A percentile compares a stretch with the other conserved stretches of the same genome.
Conservation (phyloP, 2,329 filamentous ascomycete species). For the Beauveria varroae region DNA sequence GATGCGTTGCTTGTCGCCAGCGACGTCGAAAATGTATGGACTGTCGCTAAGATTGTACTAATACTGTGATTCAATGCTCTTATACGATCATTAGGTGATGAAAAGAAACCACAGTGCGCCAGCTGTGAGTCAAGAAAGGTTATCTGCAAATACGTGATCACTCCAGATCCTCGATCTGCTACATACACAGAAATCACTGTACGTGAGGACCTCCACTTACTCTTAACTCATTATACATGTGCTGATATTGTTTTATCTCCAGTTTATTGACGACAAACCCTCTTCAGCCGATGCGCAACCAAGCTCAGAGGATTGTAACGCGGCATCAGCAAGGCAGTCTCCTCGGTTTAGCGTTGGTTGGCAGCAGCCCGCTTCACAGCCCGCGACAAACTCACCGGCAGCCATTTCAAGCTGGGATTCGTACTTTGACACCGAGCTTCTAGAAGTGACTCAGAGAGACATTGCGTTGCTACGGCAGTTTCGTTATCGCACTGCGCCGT, state of each 20-base stretch:
- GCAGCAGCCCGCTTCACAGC: not conserved
- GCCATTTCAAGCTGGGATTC: conserved; percentile 14
- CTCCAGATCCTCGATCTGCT: not conserved
- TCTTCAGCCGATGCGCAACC: not conserved
- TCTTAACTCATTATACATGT: not conserved
- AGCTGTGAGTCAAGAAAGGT: conserved; percentile 14
- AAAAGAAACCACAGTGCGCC: conserved; percentile 15
- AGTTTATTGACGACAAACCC: not conserved
- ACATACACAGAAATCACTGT: conserved; percentile 13
- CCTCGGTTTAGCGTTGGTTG: not conserved
- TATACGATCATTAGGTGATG: conserved; percentile 11
- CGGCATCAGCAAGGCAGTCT: not conserved
- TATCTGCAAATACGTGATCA: conserved; percentile 12
- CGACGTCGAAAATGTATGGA: conserved; percentile 16
- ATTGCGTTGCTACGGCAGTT: conserved; percentile 15
- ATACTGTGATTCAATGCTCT: no score
- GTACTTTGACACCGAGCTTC: conserved; percentile 13
- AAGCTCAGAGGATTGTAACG: not conserved
- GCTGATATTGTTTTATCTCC: not conserved
- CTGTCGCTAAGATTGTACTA: no score
- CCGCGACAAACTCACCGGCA: not conserved
- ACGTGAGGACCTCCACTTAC: not conserved
- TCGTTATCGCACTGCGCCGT: conserved; percentile 16
- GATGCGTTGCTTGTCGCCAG: conserved; percentile 16
- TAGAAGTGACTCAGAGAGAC: conserved; percentile 6